Conservation (phyloP, 2,329 filamentous ascomycete genomes). For the Leptosphaerulina australis region DNA sequence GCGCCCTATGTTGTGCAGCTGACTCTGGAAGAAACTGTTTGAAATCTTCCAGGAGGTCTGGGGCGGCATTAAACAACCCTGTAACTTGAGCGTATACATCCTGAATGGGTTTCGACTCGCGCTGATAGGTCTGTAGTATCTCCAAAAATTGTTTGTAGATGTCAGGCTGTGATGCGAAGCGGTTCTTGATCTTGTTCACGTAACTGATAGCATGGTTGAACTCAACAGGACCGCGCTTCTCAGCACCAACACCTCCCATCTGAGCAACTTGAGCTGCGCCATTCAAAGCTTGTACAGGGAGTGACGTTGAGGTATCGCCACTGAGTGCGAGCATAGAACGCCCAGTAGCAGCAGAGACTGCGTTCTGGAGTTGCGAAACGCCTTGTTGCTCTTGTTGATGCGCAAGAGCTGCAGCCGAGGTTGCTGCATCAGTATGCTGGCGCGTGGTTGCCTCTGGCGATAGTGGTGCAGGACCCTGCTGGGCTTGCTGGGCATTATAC, state of each 20-base stretch:
- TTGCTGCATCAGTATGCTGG: constrained; percentile 44
- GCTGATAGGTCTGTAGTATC: constrained; percentile 96
- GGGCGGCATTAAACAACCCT: constrained; percentile 87
- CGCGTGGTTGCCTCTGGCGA: constrained; percentile 47
- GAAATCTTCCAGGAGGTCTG: constrained; percentile 95
- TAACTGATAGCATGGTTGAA: constrained; percentile 99
- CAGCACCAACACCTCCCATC: constrained; percentile 60
- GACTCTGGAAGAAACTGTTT: constrained; percentile 98
- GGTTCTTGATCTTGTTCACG: constrained; percentile 99
- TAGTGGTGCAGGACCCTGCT: constrained; percentile 41
- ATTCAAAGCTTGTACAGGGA: constrained; percentile 66
- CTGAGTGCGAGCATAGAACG: constrained; percentile 58
- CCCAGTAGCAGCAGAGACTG: constrained; percentile 64
- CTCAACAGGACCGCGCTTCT: constrained; percentile 92
- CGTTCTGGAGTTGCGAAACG: constrained; percentile 69
- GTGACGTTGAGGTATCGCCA: constrained; percentile 54
- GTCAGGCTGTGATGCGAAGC: constrained; percentile 93
- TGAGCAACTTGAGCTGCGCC: constrained; percentile 64
- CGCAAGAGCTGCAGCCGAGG: constrained; percentile 53
- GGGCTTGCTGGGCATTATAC: constrained; percentile 45
- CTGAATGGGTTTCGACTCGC: constrained; percentile 97
- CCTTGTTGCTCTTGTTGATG: constrained; percentile 71
- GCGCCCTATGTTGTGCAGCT: constrained; percentile 63
- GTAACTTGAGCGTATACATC: constrained; percentile 98
- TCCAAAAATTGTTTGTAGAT: constrained; percentile 99